Percentiles rank a stretch among this genome's conserved stretches.
These are phyloP conservation scores for Emergomyces orientalis DNA, from an alignment of 2,329 filamentous ascomycete species.

Conservation along the genomic window DNA sequence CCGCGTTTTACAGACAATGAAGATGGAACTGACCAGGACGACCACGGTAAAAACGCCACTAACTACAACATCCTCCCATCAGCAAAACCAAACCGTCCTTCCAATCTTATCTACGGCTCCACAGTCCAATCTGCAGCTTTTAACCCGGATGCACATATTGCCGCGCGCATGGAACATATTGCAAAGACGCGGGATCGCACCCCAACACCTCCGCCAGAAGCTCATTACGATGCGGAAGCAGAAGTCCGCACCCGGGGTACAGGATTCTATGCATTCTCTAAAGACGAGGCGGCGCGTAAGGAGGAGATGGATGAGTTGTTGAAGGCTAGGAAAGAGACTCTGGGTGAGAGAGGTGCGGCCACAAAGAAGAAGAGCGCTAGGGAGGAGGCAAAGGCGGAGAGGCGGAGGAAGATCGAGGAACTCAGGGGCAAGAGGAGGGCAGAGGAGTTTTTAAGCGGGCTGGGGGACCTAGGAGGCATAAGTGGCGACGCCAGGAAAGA, in stretches of 20 bases:
- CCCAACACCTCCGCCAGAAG: slow-evolving; percentile 66
- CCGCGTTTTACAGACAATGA: slow-evolving; percentile 18
- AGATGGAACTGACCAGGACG: slow-evolving; percentile 4
- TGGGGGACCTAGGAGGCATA: slow-evolving; percentile 32
- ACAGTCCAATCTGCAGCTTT: slow-evolving; percentile 78
- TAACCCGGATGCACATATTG: slow-evolving; percentile 56
- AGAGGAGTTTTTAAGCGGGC: slow-evolving; percentile 59
- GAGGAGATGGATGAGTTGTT: slow-evolving; percentile 68
- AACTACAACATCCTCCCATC: slow-evolving; percentile 15
- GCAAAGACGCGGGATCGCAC: slow-evolving; percentile 69
- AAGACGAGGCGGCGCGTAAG: slow-evolving; percentile 57
- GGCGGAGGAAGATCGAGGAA: slow-evolving; percentile 41
- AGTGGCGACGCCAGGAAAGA: slow-evolving; percentile 13
- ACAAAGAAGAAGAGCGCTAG: slow-evolving; percentile 51
- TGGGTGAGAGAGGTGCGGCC: slow-evolving; percentile 49
- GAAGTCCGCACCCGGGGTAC: slow-evolving; percentile 84
- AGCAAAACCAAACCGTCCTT: slow-evolving; percentile 47
- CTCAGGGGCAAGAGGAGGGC: slow-evolving; percentile 58
- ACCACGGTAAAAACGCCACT: slow-evolving; percentile 16
- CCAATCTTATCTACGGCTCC: slow-evolving; percentile 72
- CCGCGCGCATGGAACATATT: slow-evolving; percentile 65
- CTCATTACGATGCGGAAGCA: slow-evolving; percentile 74
- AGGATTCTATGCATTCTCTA: slow-evolving; percentile 84
- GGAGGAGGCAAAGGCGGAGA: slow-evolving; percentile 53
- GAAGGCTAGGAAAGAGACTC: slow-evolving; percentile 58